phyloP scores from a whole-genome alignment of 2,329 filamentous ascomycete genomes.

The Nothophaeocryptopus gaeumannii region DNA sequence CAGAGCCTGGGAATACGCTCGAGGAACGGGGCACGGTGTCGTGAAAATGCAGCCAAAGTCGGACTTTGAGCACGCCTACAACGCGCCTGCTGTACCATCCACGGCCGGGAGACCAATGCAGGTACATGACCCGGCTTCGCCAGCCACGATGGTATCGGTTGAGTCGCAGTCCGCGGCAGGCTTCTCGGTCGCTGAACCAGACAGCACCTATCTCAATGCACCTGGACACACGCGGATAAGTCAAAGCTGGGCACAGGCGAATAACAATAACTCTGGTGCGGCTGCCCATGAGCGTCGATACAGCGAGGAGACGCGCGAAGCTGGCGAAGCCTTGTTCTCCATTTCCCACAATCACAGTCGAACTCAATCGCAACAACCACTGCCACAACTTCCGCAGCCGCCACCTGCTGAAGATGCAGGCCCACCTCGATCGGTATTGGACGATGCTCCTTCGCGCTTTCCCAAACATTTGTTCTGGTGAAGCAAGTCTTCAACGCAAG shows the following conservation, averaged over 20 bases:
- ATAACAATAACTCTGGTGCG: background rate
- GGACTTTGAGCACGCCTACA: slow-evolving; percentile 2
- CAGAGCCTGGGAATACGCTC: slow-evolving; percentile 21
- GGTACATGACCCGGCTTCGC: no score
- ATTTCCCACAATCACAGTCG: slow-evolving; percentile 18
- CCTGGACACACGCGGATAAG: background rate
- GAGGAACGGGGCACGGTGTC: background rate
- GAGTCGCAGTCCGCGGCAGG: background rate
- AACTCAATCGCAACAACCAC: slow-evolving; percentile 1
- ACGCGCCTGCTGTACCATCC: background rate
- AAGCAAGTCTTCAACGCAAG: background rate
- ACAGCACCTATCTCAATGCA: background rate
- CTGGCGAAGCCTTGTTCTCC: slow-evolving; percentile 23
- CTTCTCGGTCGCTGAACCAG: background rate
- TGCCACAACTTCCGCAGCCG: slow-evolving; percentile 5
- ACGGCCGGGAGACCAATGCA: background rate
- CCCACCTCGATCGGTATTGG: slow-evolving; percentile 2
- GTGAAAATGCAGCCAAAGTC: slow-evolving; percentile 5
- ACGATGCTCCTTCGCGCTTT: slow-evolving; percentile 13
- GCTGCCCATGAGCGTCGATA: slow-evolving; percentile 15
- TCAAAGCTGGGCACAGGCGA: slow-evolving; percentile 9
- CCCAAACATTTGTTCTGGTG: slow-evolving; percentile 26
- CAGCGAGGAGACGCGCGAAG: slow-evolving; percentile 24
- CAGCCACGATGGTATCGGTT: no score
- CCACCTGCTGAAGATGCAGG: background rate